Evolutionary conservation across 176 grass and related monocot genomes (phyloP), one percentile per base, ranked within the genome.

Genomic region (Lolium multiflorum): DNA sequence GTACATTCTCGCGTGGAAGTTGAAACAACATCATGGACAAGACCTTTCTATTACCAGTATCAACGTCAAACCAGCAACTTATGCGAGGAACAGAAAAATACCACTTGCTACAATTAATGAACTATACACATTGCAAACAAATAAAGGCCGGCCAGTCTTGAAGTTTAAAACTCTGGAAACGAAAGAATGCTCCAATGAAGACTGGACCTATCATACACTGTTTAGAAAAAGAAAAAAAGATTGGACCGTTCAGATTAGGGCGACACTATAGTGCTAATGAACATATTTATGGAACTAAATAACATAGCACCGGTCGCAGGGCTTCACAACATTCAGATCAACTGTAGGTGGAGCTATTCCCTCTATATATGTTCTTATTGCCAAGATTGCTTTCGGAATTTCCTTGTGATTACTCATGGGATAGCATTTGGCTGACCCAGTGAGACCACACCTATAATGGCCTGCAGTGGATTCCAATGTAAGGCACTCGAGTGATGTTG

Each of bases 11-110:
- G 9, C 6, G 47, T 58, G 31, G 31, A 35, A 35, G 31, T 35
- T 35, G 60, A 21, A 55, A 74, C 37, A 81, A 24, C 47, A 57
- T 14, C 82, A 81, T 81, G 65, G 9, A 11, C 31, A 77, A 17
- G 31, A 35, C 3, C 31, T 35, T 35, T 35, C 31, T 35, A 35
- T 35, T 35, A 35, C 31, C 31, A 35, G 31, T 35, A 35, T 35
- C 31, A 35, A 35, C 31, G 31, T 35, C 31, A 35, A 35, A 35
- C 31, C 31, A 35, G 31, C 31, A 35, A 35, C 31, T 35, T 35
- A 35, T 35, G 31, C 31, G 31, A 35, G 31, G 31, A 35, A 35
- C 31, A 35, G 31, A 35, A 35, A 35, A 35, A 35, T 35, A 35
- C 31, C 31, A 52, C 50, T 52, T 14, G 11, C 3, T 52, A 52